A percentile compares a stretch with the other conserved stretches of the same genome.
These are phyloP conservation scores for Boletus hoseneyae DNA, from an alignment of 1,284 basidiomycete species.

Conservation along the genomic window DNA sequence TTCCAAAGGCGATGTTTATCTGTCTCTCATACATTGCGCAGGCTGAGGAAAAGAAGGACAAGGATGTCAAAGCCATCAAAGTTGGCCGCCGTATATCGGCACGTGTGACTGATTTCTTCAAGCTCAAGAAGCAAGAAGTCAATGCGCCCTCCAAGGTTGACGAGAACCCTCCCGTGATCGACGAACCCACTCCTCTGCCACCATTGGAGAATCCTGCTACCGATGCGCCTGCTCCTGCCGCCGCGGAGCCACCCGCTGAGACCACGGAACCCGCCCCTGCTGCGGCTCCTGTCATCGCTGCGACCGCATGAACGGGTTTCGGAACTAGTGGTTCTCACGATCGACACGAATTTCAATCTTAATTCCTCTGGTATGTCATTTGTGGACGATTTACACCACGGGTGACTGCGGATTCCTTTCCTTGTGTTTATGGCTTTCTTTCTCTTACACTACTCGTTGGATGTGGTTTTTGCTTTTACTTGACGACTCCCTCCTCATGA, in stretches of 20 bases:
- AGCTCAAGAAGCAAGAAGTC: conserved; percentile 67
- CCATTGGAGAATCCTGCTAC: conserved; percentile 70
- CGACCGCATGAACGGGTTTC: conserved; percentile 51
- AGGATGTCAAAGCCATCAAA: conserved; percentile 49
- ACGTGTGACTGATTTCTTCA: conserved; percentile 77
- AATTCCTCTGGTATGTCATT: conserved; percentile 27
- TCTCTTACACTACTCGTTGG: conserved; percentile 58
- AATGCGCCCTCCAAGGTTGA: conserved; percentile 78
- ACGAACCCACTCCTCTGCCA: conserved; percentile 68
- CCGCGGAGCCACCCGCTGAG: conserved; percentile 39
- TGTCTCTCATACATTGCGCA: conserved; percentile 14
- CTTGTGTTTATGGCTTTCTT: conserved; percentile 34
- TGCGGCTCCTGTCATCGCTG: conserved; percentile 50
- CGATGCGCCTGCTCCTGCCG: conserved; percentile 35
- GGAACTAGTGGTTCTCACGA: conserved; percentile 33
- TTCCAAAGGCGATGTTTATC: not conserved
- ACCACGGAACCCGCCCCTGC: conserved; percentile 37
- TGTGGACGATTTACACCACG: conserved; percentile 35
- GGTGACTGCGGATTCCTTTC: conserved; percentile 33
- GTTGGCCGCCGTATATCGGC: conserved; percentile 74
- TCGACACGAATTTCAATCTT: conserved; percentile 54
- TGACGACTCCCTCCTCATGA: conserved; percentile 48
- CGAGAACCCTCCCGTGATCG: conserved; percentile 76
- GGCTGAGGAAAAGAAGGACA: conserved; percentile 49
- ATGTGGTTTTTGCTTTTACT: conserved; percentile 50